Base-by-base conservation (phyloP, 305 asterid genomes). In the Fraxinus xanthoxyloides region DNA sequence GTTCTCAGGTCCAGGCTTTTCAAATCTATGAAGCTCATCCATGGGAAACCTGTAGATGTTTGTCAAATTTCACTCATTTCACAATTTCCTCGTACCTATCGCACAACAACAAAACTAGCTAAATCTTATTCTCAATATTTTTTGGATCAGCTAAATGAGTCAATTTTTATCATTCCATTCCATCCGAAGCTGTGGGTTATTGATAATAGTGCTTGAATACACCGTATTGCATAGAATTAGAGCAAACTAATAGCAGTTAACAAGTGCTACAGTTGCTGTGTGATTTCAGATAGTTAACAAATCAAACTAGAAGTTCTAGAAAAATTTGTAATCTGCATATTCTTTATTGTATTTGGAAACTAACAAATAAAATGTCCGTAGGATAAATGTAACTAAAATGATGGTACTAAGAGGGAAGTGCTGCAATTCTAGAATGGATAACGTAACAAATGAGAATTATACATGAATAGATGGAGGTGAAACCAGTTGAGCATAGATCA, bases 41-140 rank as follows among this genome's bases (percentile, higher is more conserved):
- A 91, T 30, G 5, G 94, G 94, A 79, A 93, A 94, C 88, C 98
- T 94, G 87, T 24, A 80, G 76, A 26, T 43, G 43, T 56, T 23
- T 12, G 35, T 75, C 77, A 26, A 28, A 28, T 28, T 84, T 51
- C 28, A 28, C 81, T 82, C 19, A 9, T 8, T 13, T 26, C 73
- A 72, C n/a, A 12, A 19, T 46, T 28, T 56, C 36, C 5, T 28
- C 12, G 34, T 75, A 19, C 19, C 3, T 0, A 19, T 3, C 3
- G 0, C 7, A 3, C 67, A 19, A 7, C 0, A 56, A 56, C 67
- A 56, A 0, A 19, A 56, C 67, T 19, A 2, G 1, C 67, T 28
- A 56, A 56, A 3, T 21, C 67, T 56, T 51, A 56, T 19, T 56
- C 26, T 5, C 28, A 56, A 56, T 56, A 19, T 56, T 6, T 6